phyloP scores from a whole-genome alignment of 1,284 basidiomycete species.

The Quambalaria eucalypti region DNA sequence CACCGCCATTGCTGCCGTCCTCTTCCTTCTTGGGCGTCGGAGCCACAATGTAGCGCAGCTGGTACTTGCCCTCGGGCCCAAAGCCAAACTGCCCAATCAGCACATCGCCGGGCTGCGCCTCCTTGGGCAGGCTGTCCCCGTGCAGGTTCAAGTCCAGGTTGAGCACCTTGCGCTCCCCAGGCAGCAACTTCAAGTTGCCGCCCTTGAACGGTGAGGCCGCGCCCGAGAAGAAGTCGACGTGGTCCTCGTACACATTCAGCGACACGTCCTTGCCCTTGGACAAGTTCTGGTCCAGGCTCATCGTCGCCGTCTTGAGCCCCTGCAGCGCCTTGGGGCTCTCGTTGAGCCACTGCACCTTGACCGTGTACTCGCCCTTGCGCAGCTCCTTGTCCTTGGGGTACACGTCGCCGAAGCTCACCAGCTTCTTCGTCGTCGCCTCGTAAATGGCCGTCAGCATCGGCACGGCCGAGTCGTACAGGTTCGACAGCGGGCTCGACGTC shows the following conservation, averaged over 20 bases:
- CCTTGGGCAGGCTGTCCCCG: conserved; percentile 42
- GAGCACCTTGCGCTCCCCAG: conserved; percentile 39
- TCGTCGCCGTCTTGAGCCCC: conserved; percentile 33
- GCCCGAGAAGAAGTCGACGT: conserved; percentile 40
- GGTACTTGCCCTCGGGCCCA: conserved; percentile 26
- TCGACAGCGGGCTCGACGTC: conserved; percentile 35
- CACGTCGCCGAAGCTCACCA: conserved; percentile 43
- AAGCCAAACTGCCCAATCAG: conserved; percentile 42
- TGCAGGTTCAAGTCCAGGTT: conserved; percentile 39
- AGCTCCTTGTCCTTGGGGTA: conserved; percentile 45
- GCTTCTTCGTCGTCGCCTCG: conserved; percentile 32
- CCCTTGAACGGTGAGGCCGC: conserved; percentile 23
- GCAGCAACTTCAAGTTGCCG: conserved; percentile 33
- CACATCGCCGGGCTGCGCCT: conserved; percentile 41
- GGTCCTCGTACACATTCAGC: conserved; percentile 42
- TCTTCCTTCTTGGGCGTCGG: conserved; percentile 33
- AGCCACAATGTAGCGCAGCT: conserved; percentile 41
- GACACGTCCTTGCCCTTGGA: conserved; percentile 38
- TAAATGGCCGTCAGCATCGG: conserved; percentile 42
- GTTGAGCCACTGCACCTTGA: conserved; percentile 40
- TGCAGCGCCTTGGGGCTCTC: conserved; percentile 38
- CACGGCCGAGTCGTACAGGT: conserved; percentile 45
- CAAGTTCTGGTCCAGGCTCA: conserved; percentile 42
- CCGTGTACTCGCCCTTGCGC: conserved; percentile 43
- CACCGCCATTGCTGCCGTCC: conserved; percentile 20